Base-by-base conservation (phyloP, 345 rosid species). In the Melaleuca alternifolia region DNA sequence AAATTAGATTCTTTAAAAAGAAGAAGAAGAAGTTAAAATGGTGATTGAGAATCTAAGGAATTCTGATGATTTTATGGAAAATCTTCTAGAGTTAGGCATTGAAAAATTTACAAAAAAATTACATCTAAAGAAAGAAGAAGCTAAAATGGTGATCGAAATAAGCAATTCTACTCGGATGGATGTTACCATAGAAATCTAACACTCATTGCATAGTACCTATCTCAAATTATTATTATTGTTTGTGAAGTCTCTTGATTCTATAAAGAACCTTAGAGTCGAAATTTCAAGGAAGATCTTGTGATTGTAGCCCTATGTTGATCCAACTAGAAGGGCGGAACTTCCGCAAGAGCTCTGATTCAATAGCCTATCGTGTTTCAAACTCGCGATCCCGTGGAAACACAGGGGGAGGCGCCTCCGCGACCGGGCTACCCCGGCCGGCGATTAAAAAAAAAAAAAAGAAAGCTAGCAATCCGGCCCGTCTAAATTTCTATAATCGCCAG, bases 61-160 rank as follows among this genome's bases (percentile, higher is more conserved):
- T 41, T 41, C 41, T 41, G 41, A 41, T 41, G 41, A 41, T 41
- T 41, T 41, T 41, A 41, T 41, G 41, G 41, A 41, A n/a, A 59
- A 0, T n/a, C 0, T n/a, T 59, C n/a, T 59, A 26, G 4, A 24
- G 30, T 57, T 24, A 57, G 1, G 3, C 28, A 0, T 11, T 4
- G 1, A 26, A 57, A 57, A 57, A 57, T 26, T 57, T 26, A 13
- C 26, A 57, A 26, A 57, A 57, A 57, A 57, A 11, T 57, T 26
- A 13, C 26, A 57, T 26, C 30, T 5, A 41, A 41, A 41, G 41
- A 41, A 4, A 41, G 41, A 41, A 41, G 41, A n/a, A 59, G 71
- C 13, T 59, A n/a, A 59, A 59, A n/a, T 0, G 0, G 13, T 59
- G 28, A 59, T n/a, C 0, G 4, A 0, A 0, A 0, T 16, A 6